Base-by-base conservation (phyloP, 148 eudicot genomes). In the Rhododendron ovatum region DNA sequence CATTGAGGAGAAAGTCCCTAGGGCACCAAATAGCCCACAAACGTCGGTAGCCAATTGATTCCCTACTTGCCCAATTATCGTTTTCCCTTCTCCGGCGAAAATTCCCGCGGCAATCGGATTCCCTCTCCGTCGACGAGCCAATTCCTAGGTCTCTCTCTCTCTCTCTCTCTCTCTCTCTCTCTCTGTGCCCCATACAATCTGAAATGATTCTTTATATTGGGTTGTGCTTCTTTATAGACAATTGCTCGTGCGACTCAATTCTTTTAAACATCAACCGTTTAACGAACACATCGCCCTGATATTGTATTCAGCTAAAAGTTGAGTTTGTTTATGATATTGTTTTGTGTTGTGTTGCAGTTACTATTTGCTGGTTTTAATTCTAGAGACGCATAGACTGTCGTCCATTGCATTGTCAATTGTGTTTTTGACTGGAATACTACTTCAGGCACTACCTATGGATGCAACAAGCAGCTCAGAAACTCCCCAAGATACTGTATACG, bases 371-470 rank as follows among this genome's bases (percentile, higher is more conserved):
- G 13, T 50, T 83, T 39, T 26, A 65, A 6, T 37, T 39, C 14
- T 76, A n/a, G 6, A 82, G 48, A 63, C 7, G 26, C 77, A 8
- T 10, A 67, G 26, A 83, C 30, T 83, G 53, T 13, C 26, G 48
- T 65, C 37, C 43, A 15, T 43, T 63, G 50, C 39, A 63, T 61
- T 10, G 69, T 83, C 24, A n/a, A 41, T 26, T 83, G 47, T 39
- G 37, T 28, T 84, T 84, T 55, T 84, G 55, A 84, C 71, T 3
- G 43, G 73, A 84, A 37, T 30, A 76, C 26, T 0, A 55, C 39
- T 35, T 65, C 81, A 84, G 86, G 83, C 78, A 78, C 73, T 88
- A 45, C 76, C 20, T 26, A 91, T 92, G 94, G 91, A 89, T 91
- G 89, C 90, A 69, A 51, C 77, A 53, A 85, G 83, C 69, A 82